phyloP scores from a whole-genome alignment of 1,139 yeast genomes.

The Saccharomyces uvarum region DNA sequence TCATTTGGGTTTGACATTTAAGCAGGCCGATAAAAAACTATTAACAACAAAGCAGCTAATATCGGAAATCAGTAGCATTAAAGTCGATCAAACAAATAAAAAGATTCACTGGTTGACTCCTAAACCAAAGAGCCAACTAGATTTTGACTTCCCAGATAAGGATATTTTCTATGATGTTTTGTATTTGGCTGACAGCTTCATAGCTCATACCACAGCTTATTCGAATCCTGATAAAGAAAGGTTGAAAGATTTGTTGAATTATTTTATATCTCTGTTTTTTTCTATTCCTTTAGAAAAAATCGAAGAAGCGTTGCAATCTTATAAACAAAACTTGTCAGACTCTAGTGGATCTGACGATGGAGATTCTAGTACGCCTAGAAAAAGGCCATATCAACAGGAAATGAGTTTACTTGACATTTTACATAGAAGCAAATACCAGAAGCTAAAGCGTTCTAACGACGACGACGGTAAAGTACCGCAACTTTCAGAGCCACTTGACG shows the following conservation, averaged over 20 bases:
- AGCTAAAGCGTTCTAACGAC: slow-evolving; percentile 37
- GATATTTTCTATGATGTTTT: slow-evolving; percentile 69
- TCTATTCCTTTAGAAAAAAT: slow-evolving; percentile 27
- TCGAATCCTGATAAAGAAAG: slow-evolving; percentile 78
- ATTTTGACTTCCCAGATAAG: slow-evolving; percentile 56
- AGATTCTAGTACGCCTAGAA: slow-evolving; percentile 23
- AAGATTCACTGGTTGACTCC: slow-evolving; percentile 84
- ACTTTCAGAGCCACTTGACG: slow-evolving; percentile 9
- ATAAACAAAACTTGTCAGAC: slow-evolving; percentile 24
- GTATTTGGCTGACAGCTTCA: slow-evolving; percentile 59
- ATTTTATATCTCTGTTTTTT: slow-evolving; percentile 39
- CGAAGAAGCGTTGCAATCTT: slow-evolving; percentile 31
- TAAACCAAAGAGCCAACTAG: slow-evolving; percentile 72
- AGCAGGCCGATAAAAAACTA: slow-evolving; percentile 90
- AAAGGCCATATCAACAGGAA: slow-evolving; percentile 60
- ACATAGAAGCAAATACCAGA: slow-evolving; percentile 46
- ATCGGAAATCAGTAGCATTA: slow-evolving; percentile 85
- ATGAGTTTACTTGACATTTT: slow-evolving; percentile 61
- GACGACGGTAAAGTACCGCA: slow-evolving; percentile 14
- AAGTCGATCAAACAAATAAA: slow-evolving; percentile 73
- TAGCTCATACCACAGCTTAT: slow-evolving; percentile 63
- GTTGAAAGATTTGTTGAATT: slow-evolving; percentile 61
- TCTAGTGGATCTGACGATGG: slow-evolving; percentile 16
- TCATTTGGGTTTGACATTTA: slow-evolving; percentile 90
- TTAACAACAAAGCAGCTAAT: slow-evolving; percentile 84